phyloP scores from a whole-genome alignment of 306 rosid genomes.

The Dryas drummondii region DNA sequence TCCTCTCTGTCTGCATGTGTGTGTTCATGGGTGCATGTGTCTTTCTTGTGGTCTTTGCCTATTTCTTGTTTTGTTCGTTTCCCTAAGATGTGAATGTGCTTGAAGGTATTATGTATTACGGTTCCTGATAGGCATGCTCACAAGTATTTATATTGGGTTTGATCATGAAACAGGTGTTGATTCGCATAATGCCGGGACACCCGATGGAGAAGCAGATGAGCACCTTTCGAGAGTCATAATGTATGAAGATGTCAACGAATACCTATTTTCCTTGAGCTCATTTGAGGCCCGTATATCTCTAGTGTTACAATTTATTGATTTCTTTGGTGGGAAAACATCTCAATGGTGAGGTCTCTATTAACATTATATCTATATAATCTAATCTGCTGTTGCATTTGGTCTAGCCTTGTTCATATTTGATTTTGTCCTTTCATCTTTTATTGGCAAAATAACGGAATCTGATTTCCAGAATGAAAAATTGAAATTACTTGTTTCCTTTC shows the following conservation, averaged over 20 bases:
- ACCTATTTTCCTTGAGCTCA: slow-evolving; percentile 77
- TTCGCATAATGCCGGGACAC: slow-evolving; percentile 37
- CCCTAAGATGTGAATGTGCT: not conserved
- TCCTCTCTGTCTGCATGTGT: slow-evolving; percentile 16
- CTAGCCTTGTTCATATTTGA: not conserved
- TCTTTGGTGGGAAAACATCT: slow-evolving; percentile 79
- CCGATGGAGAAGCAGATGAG: slow-evolving; percentile 60
- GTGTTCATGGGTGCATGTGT: not conserved
- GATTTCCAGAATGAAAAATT: not conserved
- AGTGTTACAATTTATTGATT: slow-evolving; percentile 70
- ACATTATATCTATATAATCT: not conserved
- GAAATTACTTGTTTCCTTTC: not conserved
- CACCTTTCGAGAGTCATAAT: slow-evolving; percentile 66
- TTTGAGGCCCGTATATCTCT: slow-evolving; percentile 68
- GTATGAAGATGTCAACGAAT: slow-evolving; percentile 85
- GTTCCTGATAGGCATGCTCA: slow-evolving; percentile 17
- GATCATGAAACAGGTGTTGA: slow-evolving; percentile 42
- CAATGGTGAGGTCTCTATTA: slow-evolving; percentile 62
- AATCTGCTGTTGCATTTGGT: not conserved
- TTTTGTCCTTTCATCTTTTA: not conserved
- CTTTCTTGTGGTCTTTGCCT: not conserved
- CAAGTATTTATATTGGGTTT: slow-evolving; percentile 23
- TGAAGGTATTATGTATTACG: not conserved
- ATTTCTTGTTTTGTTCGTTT: not conserved
- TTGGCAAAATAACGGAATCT: not conserved